phyloP scores from a whole-genome alignment of 306 rosid species.

The Cucurbita maxima region DNA sequence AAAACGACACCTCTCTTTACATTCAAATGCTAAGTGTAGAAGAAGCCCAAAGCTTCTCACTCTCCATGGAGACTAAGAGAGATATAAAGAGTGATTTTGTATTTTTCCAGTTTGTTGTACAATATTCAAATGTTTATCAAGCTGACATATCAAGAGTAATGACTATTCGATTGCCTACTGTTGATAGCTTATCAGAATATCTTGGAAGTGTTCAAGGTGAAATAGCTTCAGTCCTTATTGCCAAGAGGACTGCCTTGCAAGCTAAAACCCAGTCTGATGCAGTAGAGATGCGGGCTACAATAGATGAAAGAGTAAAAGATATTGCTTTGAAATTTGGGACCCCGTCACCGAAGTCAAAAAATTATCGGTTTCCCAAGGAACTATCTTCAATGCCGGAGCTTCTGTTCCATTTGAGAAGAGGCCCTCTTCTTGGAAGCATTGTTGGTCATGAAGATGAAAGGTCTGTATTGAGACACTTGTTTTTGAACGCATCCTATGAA shows the following conservation, averaged over 20 bases:
- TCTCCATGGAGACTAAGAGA: conserved; percentile 75
- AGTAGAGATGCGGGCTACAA: conserved; percentile 47
- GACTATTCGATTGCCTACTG: conserved; percentile 64
- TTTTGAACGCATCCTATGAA: conserved; percentile 80
- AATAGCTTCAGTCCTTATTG: conserved; percentile 73
- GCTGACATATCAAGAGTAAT: conserved; percentile 73
- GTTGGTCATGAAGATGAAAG: conserved; percentile 97
- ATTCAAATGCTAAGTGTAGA: conserved; percentile 82
- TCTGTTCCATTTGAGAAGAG: conserved; percentile 80
- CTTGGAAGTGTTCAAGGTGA: conserved; percentile 82
- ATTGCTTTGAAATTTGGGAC: conserved; percentile 63
- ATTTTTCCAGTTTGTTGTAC: conserved; percentile 52
- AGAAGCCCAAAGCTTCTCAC: conserved; percentile 74
- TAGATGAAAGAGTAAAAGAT: conserved; percentile 85
- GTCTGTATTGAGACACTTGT: conserved; percentile 67
- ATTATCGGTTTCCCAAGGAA: conserved; percentile 65
- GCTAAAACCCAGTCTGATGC: conserved; percentile 57
- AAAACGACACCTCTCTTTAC: conserved; percentile 58
- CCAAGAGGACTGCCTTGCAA: conserved; percentile 63
- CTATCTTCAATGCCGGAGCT: conserved; percentile 69
- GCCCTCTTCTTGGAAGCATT: conserved; percentile 79
- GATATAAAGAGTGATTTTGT: conserved; percentile 48
- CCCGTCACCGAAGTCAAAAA: conserved; percentile 65
- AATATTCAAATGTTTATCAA: conserved; percentile 44
- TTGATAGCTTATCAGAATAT: conserved; percentile 63